Evolutionary conservation across 257 asterid species (phyloP), one percentile per base, ranked within the genome.

Genomic region (Craterostigma plantagineum): DNA sequence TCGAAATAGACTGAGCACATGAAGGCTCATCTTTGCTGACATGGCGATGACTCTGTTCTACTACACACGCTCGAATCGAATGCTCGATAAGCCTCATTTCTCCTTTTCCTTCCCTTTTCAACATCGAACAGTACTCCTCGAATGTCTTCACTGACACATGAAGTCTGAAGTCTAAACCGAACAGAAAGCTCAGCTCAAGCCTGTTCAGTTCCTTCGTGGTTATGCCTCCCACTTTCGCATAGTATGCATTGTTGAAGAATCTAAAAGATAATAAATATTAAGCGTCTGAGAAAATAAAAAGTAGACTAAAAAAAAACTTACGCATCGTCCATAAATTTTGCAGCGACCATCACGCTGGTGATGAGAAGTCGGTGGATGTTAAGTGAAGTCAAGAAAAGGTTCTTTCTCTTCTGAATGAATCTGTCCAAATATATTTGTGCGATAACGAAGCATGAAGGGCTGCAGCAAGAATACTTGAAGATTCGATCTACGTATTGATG

Each of bases 281-380:
- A n/a, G n/a, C n/a, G n/a, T n/a, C n/a, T n/a, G n/a, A n/a, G n/a
- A n/a, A n/a, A n/a, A n/a, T n/a, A n/a, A n/a, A n/a, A n/a, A n/a
- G n/a, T n/a, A n/a, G n/a, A n/a, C 12, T 27, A 14, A 0, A 7
- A 37, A 17, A n/a, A 14, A 55, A 71, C 91, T 87, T 69, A 90
- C 99, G 80, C 85, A 43, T 90, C 95, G 45, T 90, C 99, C 57
- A 77, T 69, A 55, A 72, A 90, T 56, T 90, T 90, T 16, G 94
- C 94, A 1, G 99, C 95, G 56, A 83, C 77, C 99, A 83, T 79
- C 38, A 83, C 65, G 30, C 99, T 70, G 17, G 94, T 83, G 56
- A 90, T 79, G 5, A 90, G 64, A 52, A 90, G 87, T 0, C 95
- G 72, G 56, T 90, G 99, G 37, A 83, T 61, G 54, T 72, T 90